These are phyloP conservation scores for Blastosporella zonata DNA, from an alignment of 1,284 basidiomycete species.

Conservation along the genomic window DNA sequence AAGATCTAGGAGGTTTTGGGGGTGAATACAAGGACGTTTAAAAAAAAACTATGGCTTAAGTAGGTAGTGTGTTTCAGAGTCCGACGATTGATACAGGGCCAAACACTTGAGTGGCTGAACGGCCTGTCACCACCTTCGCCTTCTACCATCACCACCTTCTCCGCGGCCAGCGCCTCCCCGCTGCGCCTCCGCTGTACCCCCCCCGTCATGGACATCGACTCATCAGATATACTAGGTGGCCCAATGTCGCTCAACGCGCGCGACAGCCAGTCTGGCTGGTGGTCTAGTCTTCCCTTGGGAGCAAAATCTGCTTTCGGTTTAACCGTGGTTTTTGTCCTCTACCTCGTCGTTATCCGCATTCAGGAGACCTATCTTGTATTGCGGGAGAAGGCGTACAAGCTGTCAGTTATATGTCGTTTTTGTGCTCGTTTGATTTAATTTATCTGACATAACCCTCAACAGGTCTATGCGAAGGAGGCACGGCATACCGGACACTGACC, in stretches of 20 bases:
- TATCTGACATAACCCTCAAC: constrained; percentile 10
- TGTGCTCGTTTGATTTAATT: constrained; percentile 10
- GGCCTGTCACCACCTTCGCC: constrained; percentile 25
- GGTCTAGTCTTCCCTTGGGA: constrained; percentile 34
- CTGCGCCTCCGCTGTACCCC: constrained; percentile 14
- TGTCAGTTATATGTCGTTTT: constrained; percentile 41
- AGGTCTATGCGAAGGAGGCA: constrained; percentile 62
- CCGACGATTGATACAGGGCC: constrained; percentile 25
- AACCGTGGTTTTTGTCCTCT: constrained; percentile 32
- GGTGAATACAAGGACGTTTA: neutral
- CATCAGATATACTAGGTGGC: constrained; percentile 66
- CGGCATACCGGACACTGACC: constrained; percentile 78
- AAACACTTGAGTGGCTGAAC: constrained; percentile 32
- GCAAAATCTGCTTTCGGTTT: constrained; percentile 34
- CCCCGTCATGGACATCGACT: constrained; percentile 52
- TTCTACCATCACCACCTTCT: constrained; percentile 31
- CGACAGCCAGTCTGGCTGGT: constrained; percentile 25
- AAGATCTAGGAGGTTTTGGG: constrained; percentile 12
- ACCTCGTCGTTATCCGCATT: constrained; percentile 36
- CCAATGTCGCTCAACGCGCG: constrained; percentile 40
- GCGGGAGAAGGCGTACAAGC: constrained; percentile 56
- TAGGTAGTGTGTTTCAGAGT: constrained; percentile 20
- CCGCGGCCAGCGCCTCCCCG: constrained; percentile 29
- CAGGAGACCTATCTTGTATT: constrained; percentile 45
- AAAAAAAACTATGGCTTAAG: constrained; percentile 14